Evolutionary conservation across 2,329 filamentous ascomycete species (phyloP), one percentile per base, ranked within the genome.

Genomic region (Venturia effusa): DNA sequence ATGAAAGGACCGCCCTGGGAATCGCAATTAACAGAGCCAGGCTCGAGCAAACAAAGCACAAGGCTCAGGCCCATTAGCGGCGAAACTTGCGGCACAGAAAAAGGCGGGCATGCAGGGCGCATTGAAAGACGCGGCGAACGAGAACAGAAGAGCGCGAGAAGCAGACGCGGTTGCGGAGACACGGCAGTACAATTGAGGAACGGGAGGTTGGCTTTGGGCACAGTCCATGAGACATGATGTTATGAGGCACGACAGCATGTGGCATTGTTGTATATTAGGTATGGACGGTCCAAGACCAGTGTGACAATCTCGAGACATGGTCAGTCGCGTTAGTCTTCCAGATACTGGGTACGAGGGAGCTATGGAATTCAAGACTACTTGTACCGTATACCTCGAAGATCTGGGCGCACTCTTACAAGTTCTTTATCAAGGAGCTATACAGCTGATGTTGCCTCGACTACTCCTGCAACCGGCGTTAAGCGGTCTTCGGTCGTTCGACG

Each of bases 81-180:
- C 89, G 19, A 92, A 91, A 72, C 79, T 95, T 15, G 83, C 83
- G 63, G 86, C 86, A 41, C 89, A 96, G 76, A 89, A 88, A 77
- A 86, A 84, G 69, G 85, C 90, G 77, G 91, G 88, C 10, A 82
- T 85, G 62, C 80, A 77, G 37, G 84, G 88, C 66, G 86, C 85
- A 0, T 77, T 96, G 60, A 84, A 86, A 67, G 82, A 88, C 67
- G 83, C 80, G 4, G 91, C 89, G 71, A 78, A 81, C 61, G 81
- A 86, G 64, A 89, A 92, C 71, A 77, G 85, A 64, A 79, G 83
- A 59, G 80, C 80, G 17, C 81, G 90, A 63, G 85, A 92, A 67
- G 84, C 87, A 10, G 90, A 95, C 72, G 80, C 81, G 54, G 83
- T 78, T 19, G 79, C 80, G 1, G 77, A 84, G 68, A 78, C 82